A percentile compares a stretch with the other conserved stretches of the same genome.
Evolutionary conservation across 2,329 filamentous ascomycete genomes (phyloP).

Genomic region (Myriosclerotinia duriaeana): DNA sequence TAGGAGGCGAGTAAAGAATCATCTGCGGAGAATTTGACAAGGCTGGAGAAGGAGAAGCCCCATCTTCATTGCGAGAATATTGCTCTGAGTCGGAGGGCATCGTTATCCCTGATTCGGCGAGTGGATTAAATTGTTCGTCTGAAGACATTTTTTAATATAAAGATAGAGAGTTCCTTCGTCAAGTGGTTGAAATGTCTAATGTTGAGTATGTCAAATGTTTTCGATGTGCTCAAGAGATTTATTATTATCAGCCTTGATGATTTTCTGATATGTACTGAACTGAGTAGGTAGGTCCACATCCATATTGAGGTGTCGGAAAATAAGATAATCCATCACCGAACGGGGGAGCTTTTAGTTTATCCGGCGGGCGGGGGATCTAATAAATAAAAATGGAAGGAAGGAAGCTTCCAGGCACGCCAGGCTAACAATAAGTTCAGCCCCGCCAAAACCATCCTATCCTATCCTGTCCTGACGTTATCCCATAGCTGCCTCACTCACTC

Average conservation of each 20-base stretch:
- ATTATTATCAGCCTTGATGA: neutral
- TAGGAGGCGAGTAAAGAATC: conserved; percentile 86
- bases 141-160: conserved; percentile 50
- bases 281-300: no score
- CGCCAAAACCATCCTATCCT: neutral
- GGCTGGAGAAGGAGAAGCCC: conserved; percentile 59
- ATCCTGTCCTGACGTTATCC: conserved; percentile 20
- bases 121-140: conserved; percentile 52
- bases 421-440: neutral
- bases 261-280: neutral
- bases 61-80: conserved; percentile 67
- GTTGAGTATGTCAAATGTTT: neutral
- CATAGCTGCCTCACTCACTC: conserved; percentile 29
- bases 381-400: conserved; percentile 5
- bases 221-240: neutral
- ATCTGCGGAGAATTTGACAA: conserved; percentile 64
- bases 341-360: conserved; percentile 7
- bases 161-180: neutral
- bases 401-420: neutral
- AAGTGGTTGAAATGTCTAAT: neutral
- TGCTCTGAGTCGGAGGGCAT: conserved; percentile 82
- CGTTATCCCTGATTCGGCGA: conserved; percentile 72
- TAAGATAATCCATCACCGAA: neutral
- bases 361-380: no score
- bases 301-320: neutral